Base-by-base conservation (phyloP, 1,139 yeast genomes). In the Yamadazyma oceani region DNA sequence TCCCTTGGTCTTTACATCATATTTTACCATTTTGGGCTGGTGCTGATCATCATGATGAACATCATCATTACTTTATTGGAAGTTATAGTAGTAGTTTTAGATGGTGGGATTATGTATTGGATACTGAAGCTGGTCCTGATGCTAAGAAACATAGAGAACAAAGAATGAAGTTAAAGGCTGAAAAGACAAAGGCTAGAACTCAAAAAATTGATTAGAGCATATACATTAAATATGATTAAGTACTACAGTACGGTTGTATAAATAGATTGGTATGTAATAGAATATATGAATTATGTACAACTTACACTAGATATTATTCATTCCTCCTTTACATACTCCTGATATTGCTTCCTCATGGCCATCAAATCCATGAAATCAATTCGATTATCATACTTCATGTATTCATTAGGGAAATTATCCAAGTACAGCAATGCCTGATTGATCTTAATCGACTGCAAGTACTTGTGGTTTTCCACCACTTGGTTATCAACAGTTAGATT, bases 1-100 rank as follows among this genome's bases (percentile, higher is more conserved):
- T 90, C 77, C 97, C 97, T 40, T 84, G 95, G 89, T 87, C 96
- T 5, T 75, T 90, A 58, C 90, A 87, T 66, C 87, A 89, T 57
- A 81, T 89, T 64, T 60, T 90, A 42, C 96, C 97, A 26, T 77
- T 90, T 66, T 90, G 97, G 97, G 95, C 97, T 13, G 97, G 97
- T 42, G 97, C 97, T 15, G 97, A 87, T 54, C 97, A 90, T 63
- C 97, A 90, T 59, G 97, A 90, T 60, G 88, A 86, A 58, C 97
- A 90, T 62, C 97, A 90, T 62, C 95, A 87, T 58, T 88, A 82
- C 65, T 90, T 90, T 64, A 83, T 69, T 39, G 76, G 76, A 17
- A 64, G 69, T 38, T 70, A 70, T 49, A 62, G 74, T 22, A 62
- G 70, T 37, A 62, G 70, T 26, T 70, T 70, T 57, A 67, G 75